Base-by-base conservation (phyloP, 2,329 filamentous ascomycete genomes). In the Emericellopsis cladophorae region DNA sequence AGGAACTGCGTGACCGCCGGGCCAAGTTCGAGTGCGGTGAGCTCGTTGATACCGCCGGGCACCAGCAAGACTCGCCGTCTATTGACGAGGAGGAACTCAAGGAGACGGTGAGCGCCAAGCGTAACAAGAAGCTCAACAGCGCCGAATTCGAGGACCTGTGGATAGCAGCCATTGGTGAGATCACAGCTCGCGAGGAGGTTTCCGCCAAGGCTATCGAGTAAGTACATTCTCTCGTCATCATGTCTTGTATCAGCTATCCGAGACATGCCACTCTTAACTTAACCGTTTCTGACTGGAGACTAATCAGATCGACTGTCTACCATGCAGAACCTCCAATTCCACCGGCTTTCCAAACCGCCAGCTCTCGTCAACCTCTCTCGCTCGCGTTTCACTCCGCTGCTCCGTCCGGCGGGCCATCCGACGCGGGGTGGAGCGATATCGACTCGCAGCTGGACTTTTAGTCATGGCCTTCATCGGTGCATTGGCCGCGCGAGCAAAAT, bases 61-160 rank as follows among this genome's bases (percentile, higher is more conserved):
- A 74, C 40, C 66, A 65, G 18, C 64, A 76, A 3, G 65, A 74
- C 10, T 76, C 72, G 5, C 76, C 84, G 3, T 62, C 66, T 4
- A 68, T 76, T 14, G 67, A 70, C 24, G 85, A 89, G 49, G 73
- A 79, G 23, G 81, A 86, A 41, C 67, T 96, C 46, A 95, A 90
- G 65, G 68, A 82, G 47, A 74, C 78, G 42, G 79, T 95, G 47
- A 76, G 73, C 50, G 75, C 79, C 49, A 85, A 84, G 66, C 78
- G 83, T 47, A 84, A 79, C 57, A 90, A 84, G 65, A 80, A 81
- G 47, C 85, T 95, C 76, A 84, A 74, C 48, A 80, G 88, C 53
- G 73, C 83, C 34, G 90, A 96, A 56, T 95, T 98, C 54, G 87
- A 96, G 49, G 86, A 95, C 43, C 74, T 98, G 7, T 92, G 84